Base-by-base conservation (phyloP, 108 stramenopile genomes). In the Pseudonitzschia pungens region DNA sequence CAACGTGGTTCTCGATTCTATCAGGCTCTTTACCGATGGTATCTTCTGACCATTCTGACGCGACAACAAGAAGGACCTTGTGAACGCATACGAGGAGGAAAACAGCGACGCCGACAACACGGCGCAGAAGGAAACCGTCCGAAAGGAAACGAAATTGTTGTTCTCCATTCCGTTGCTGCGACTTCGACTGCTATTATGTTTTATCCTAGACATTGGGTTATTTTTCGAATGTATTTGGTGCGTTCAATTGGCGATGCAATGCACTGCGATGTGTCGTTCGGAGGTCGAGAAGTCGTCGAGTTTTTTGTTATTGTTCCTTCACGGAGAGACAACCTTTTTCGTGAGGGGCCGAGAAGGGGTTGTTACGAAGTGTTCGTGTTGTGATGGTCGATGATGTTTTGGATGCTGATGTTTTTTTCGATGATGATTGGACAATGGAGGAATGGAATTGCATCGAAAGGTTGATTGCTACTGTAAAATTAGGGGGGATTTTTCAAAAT, bases 51-150 rank as follows among this genome's bases (percentile, higher is more conserved):
- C n/a, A 43, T 6, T 6, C 42, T 43, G 42, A 43, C 6, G 9
- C 11, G 11, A 43, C 18, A 12, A 11, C 45, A 51, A 48, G 72
- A 50, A 73, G 24, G 70, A 56, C n/a, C 53, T 24, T 6, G 21
- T 31, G n/a, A 70, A 56, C 22, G 36, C 54, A 15, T 10, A 50
- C 2, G 44, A 50, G 45, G 4, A 51, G 2, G 67, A 42, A n/a
- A 43, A 3, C 42, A 64, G 36, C 21, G 16, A 16, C 8, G 63
- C 15, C 42, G 36, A 40, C 36, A 64, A n/a, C 28, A 40, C 42
- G 2, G 42, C 63, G 42, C 28, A 64, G 36, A 42, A 36, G 42
- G 63, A 42, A n/a, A 64, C 21, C 20, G 21, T 32, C 41, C 41
- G 3, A 0, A 32, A 28, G n/a, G 36, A 28, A 32, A 9, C 63